Base-by-base conservation (phyloP, 345 rosid species). In the Pistacia integerrima region DNA sequence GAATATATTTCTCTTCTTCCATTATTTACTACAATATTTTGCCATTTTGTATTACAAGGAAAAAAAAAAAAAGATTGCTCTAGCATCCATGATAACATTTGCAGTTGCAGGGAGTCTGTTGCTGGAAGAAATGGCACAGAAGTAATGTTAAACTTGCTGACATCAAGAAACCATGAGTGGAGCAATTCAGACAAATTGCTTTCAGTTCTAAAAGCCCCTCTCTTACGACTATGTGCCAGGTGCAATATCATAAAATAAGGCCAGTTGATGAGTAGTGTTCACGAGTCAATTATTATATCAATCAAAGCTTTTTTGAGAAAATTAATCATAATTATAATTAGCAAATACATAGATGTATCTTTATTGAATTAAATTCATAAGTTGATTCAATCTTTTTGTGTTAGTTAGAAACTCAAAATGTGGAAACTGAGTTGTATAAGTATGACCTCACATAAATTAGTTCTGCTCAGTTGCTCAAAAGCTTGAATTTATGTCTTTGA, bases 141-240 rank as follows among this genome's bases (percentile, higher is more conserved):
- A 76, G 83, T 91, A 77, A 75, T 94, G 83, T 76, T 88, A 79
- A 85, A 87, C 57, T 69, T 91, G 73, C 82, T 94, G 64, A 78
- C 89, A 30, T 77, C 78, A 67, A 74, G 78, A 58, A 84, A 74
- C 62, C 73, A 81, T 16, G 86, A 91, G 20, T 94, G 97, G 99
- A 78, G 76, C 63, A 82, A 82, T 74, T 90, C 88, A 56, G 76
- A 81, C 30, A 80, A 82, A 68, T 25, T 86, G 68, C 80, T 90
- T 64, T 80, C 87, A 55, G 90, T 80, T 71, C 79, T 94, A 77
- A 85, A 89, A 84, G 83, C 88, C 36, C 88, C 90, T 77, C 88
- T 93, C 25, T 87, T 90, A 93, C 88, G 97, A 71, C 80, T 94
- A 41, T 94, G 98, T 79, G 92, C 90, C 57, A 91, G 97, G 98